Evolutionary conservation across 805 yeast genomes (phyloP), one percentile per base, ranked within the genome.

Genomic region (Tetrapisispora fleetii): DNA sequence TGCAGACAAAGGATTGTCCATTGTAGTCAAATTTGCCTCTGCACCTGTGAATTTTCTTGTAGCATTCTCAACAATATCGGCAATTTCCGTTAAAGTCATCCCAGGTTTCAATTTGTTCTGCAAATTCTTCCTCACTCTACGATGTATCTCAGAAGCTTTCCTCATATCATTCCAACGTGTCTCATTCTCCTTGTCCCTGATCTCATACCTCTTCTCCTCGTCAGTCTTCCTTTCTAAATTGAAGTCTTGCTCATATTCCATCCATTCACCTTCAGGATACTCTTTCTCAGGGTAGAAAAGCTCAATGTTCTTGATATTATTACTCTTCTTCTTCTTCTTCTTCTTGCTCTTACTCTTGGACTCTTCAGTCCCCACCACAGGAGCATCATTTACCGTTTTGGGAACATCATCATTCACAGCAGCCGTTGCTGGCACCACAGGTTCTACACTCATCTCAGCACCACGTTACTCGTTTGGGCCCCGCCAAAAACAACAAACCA

Each of bases 61-160:
- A 0, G 91, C 78, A 62, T 88, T 79, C 67, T 93, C 99, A 58
- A 93, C 84, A 51, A 81, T 73, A 62, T 93, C 88, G 13, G 96
- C 96, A 56, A 93, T 80, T 52, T 89, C 95, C 22, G 80, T 84
- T 79, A 89, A 84, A 14, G 85, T 69, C 95, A 90, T 85, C 21
- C 98, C 99, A 0, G 98, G 96, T 64, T 81, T 78, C 56, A 93
- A 76, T 51, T 73, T 72, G 50, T 80, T 76, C 52, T 79, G 83
- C 1, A 95, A 85, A 63, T 85, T 80, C 53, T 79, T 79, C 58
- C 99, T 79, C 11, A 86, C 97, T 58, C 95, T 76, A 55, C 98
- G 78, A 65, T 93, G 99, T 46, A 90, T 83, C 65, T 93, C 99
- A 2, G 98, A 96, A 48, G 90, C 99, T 62, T 88, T 88, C 60